Evolutionary conservation across 2,329 filamentous ascomycete species (phyloP).

Genomic region (Colletotrichum tamarilloi): DNA sequence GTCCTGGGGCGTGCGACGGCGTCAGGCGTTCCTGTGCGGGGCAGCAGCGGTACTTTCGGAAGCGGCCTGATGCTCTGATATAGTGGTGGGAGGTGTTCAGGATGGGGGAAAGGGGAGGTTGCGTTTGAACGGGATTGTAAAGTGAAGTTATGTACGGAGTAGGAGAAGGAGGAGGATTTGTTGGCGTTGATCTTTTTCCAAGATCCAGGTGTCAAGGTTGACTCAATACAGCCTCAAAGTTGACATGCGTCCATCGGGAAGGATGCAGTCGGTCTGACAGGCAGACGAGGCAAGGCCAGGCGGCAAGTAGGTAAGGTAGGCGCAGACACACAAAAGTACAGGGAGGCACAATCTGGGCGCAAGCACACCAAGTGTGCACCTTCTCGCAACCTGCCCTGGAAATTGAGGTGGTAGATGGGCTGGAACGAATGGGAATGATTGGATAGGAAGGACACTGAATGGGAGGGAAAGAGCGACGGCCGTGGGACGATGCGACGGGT

Average conservation of each 20-base stretch:
- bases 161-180: background rate
- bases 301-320: background rate
- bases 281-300: background rate
- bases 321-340: background rate
- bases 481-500: background rate
- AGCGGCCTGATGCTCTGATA: background rate
- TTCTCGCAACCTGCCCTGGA: background rate
- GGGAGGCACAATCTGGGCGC: background rate
- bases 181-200: background rate
- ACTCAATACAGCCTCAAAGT: background rate
- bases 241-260: background rate
- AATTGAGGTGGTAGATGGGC: background rate
- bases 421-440: background rate
- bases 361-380: background rate
- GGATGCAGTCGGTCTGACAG: background rate
- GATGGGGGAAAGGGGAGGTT: background rate
- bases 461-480: background rate
- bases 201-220: background rate
- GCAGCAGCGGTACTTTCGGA: slow-evolving; percentile 19
- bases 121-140: background rate
- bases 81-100: background rate
- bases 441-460: background rate
- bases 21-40: slow-evolving; percentile 22
- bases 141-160: background rate
- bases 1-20: slow-evolving; percentile 8